Evolutionary conservation across 768 basidiomycete genomes (phyloP), one percentile per base, ranked within the genome.

Genomic region (Tulasnella sp.): DNA sequence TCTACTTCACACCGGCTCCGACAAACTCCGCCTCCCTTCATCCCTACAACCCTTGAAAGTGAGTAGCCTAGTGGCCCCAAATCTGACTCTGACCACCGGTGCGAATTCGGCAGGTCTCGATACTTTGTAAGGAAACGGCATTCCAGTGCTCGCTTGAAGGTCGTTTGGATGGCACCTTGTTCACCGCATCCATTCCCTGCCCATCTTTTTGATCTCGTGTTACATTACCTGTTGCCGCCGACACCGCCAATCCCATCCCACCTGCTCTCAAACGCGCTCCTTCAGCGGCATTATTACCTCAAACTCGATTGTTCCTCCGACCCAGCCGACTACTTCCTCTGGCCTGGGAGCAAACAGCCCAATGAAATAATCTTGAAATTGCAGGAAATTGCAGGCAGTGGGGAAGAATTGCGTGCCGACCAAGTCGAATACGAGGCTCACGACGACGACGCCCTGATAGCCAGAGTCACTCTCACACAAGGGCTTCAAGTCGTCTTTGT

Each of bases 161-260:
- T n/a, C n/a, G n/a, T n/a, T n/a, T n/a, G n/a, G n/a, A n/a, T n/a
- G n/a, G n/a, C n/a, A n/a, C n/a, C n/a, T n/a, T n/a, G n/a, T n/a
- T n/a, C n/a, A 39, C 51, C 41, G 12, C 55, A 42, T 32, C 43
- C 55, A 6, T 37, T 60, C 19, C 59, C 59, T 2, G 19, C 35
- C 21, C 54, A 60, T 31, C 21, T 60, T 12, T 41, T 60, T 15
- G 40, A 31, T 19, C 57, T 60, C 9, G 49, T 41, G 17, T 43
- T 60, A 4, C 59, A 60, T 49, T 60, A 60, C 23, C 49, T 60
- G 2, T 43, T 60, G 14, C 59, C 59, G 17, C 59, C 59, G 23
- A 35, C 46, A 9, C 54, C 42, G 9, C 59, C 59, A 11, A 36
- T 60, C 12, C 59, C 59, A 36, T 23, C 25, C n/a, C 57, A 58